Conservation (phyloP, 129 eudicot genomes). For the Oenanthe sinensis region DNA sequence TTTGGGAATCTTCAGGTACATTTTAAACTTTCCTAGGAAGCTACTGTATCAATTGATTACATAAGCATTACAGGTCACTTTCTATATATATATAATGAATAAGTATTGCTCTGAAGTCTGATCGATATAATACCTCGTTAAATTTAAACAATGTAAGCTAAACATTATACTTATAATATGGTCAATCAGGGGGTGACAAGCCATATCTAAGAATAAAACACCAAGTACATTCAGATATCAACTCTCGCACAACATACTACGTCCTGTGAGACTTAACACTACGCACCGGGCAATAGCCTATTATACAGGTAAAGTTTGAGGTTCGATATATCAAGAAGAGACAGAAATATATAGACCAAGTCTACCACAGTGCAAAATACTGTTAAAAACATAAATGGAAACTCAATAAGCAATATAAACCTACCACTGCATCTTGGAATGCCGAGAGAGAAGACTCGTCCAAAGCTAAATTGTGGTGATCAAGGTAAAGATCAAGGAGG, state of each 20-base stretch:
- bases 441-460: conserved; percentile 42
- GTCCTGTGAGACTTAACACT: not conserved
- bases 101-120: not conserved
- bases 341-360: not conserved
- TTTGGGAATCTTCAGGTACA: not conserved
- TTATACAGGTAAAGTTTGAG: not conserved
- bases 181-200: not conserved
- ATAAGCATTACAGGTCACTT: not conserved
- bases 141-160: not conserved
- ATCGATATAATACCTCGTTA: not conserved
- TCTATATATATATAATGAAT: not conserved
- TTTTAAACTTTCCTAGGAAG: not conserved
- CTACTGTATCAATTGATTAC: not conserved
- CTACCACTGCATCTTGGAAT: conserved; percentile 63
- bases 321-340: not conserved
- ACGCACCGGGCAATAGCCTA: not conserved
- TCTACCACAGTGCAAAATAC: not conserved
- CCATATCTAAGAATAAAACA: not conserved
- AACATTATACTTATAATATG: not conserved
- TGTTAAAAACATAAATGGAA: not conserved
- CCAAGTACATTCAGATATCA: not conserved
- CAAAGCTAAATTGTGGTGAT: conserved; percentile 66
- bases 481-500: conserved; percentile 91
- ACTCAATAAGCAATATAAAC: conserved; percentile 13
- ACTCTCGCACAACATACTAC: not conserved